Conservation (phyloP, 2,329 filamentous ascomycete species). For the Sclerotinia borealis region DNA sequence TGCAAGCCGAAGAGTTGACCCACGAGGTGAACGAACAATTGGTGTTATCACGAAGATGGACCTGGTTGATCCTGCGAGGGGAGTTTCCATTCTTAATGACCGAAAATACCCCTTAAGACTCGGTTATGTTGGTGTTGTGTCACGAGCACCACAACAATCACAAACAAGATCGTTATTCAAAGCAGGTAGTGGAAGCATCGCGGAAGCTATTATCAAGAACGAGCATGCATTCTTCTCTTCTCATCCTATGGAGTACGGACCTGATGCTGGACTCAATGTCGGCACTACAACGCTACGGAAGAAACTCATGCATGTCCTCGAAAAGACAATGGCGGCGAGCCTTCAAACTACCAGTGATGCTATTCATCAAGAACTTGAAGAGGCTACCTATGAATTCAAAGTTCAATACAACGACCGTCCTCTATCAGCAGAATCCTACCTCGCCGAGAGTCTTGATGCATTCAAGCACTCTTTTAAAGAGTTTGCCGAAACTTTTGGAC, state of each 20-base stretch:
- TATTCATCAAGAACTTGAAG: conserved; percentile 90
- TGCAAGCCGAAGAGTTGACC: conserved; percentile 86
- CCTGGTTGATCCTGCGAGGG: conserved; percentile 77
- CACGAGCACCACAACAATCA: conserved; percentile 58
- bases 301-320: conserved; percentile 94
- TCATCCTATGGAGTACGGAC: conserved; percentile 74
- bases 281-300: conserved; percentile 84
- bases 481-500: conserved; percentile 83
- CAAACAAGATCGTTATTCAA: conserved; percentile 67
- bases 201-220: conserved; percentile 76
- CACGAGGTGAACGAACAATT: conserved; percentile 90
- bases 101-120: conserved; percentile 91
- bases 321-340: conserved; percentile 94
- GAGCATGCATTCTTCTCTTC: conserved; percentile 81
- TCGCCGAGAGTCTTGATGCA: conserved; percentile 87
- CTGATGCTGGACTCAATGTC: conserved; percentile 64
- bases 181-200: conserved; percentile 72
- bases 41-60: conserved; percentile 99
- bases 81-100: conserved; percentile 72
- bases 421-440: conserved; percentile 89
- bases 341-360: conserved; percentile 84
- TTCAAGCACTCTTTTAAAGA: conserved; percentile 98
- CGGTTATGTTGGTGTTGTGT: conserved; percentile 93
- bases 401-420: conserved; percentile 98
- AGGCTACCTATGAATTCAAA: conserved; percentile 97